These are phyloP conservation scores for Pseudopyrenochaeta lycopersici DNA, from an alignment of 2,329 filamentous ascomycete genomes.

Conservation along the genomic window DNA sequence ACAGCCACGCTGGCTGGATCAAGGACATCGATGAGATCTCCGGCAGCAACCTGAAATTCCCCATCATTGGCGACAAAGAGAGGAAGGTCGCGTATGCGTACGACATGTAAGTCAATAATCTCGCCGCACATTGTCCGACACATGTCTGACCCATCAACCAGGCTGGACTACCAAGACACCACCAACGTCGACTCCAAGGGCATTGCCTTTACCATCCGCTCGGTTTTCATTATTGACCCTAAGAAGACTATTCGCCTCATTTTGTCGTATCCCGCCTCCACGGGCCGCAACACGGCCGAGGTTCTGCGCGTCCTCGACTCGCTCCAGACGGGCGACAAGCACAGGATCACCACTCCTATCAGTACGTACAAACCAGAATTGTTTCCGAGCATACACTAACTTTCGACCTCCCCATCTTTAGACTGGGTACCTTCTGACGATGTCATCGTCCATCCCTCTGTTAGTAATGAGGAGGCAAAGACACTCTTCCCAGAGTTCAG, in stretches of 20 bases:
- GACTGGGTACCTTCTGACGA: slow-evolving; percentile 68
- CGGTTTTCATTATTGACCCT: slow-evolving; percentile 72
- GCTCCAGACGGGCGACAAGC: slow-evolving; percentile 66
- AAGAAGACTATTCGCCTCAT: slow-evolving; percentile 71
- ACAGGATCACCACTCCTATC: slow-evolving; percentile 68
- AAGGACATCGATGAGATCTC: slow-evolving; percentile 63
- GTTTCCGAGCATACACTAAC: no score
- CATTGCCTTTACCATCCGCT: slow-evolving; percentile 70
- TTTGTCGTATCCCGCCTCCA: slow-evolving; percentile 69
- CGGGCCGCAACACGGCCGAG: slow-evolving; percentile 65
- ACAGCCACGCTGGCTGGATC: slow-evolving; percentile 62
- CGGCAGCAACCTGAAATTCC: slow-evolving; percentile 58
- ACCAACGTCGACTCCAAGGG: slow-evolving; percentile 67
- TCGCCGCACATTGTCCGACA: slow-evolving; percentile 6
- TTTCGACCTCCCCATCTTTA: no score
- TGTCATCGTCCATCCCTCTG: slow-evolving; percentile 68
- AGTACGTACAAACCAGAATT: no score
- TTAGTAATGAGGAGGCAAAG: slow-evolving; percentile 67
- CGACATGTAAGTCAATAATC: slow-evolving; percentile 55
- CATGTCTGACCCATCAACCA: slow-evolving; percentile 30
- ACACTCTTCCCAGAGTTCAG: slow-evolving; percentile 67
- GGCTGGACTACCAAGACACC: slow-evolving; percentile 63
- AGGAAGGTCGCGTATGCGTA: slow-evolving; percentile 61
- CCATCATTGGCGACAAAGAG: slow-evolving; percentile 64
- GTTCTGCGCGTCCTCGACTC: slow-evolving; percentile 62